A percentile compares a stretch with the other conserved stretches of the same genome.
Conservation (phyloP, 768 basidiomycete species). For the Gymnopilus dilepis region DNA sequence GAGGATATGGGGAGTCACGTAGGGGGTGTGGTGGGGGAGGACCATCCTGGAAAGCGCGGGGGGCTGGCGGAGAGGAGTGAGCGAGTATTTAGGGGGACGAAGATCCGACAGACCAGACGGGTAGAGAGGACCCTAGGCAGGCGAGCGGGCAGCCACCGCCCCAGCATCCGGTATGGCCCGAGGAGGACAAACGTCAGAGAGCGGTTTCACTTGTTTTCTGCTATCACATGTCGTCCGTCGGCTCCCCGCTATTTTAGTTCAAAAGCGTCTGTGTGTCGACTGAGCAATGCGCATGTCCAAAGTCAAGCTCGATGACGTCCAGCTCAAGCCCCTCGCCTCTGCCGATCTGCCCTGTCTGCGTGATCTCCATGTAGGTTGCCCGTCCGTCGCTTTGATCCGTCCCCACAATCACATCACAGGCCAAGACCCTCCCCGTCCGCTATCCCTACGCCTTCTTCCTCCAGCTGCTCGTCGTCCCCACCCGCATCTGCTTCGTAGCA, state of each 20-base stretch:
- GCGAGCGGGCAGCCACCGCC: constrained; percentile 19
- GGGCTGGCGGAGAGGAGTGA: constrained; percentile 15
- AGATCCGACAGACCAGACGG: neutral
- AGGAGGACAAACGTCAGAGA: constrained; percentile 9
- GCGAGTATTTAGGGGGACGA: constrained; percentile 18
- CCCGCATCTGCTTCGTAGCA: constrained; percentile 48
- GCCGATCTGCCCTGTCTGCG: constrained; percentile 40
- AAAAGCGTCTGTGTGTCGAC: neutral
- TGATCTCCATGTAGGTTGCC: constrained; percentile 48
- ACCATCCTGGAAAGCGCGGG: constrained; percentile 56
- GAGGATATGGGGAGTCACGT: constrained; percentile 88
- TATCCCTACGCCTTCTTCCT: constrained; percentile 52
- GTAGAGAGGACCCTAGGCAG: neutral
- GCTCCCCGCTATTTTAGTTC: constrained; percentile 19
- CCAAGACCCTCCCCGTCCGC: constrained; percentile 41
- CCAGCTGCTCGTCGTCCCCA: constrained; percentile 49
- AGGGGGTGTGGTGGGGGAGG: constrained; percentile 75
- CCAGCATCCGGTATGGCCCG: constrained; percentile 42
- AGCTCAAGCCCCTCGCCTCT: constrained; percentile 40
- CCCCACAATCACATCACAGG: constrained; percentile 27
- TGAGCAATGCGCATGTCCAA: constrained; percentile 14
- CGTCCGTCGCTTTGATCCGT: constrained; percentile 14
- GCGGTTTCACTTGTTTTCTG: neutral
- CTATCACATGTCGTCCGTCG: constrained; percentile 30
- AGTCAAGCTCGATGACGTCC: constrained; percentile 27